phyloP scores from a whole-genome alignment of 1,284 basidiomycete species.

The Trichosporon asahii region DNA sequence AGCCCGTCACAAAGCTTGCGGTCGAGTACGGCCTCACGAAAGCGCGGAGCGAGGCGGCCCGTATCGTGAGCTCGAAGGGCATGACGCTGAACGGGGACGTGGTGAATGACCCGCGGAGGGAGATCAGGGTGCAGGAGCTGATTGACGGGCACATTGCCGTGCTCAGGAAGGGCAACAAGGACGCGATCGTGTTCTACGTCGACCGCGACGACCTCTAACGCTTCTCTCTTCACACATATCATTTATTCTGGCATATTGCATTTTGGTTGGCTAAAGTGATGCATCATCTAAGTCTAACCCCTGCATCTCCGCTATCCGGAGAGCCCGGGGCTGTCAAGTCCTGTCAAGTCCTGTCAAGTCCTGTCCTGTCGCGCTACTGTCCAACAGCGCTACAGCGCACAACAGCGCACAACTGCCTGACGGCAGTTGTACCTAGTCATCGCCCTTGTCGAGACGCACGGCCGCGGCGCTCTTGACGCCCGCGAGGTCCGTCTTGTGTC shows the following conservation, averaged over 20 bases:
- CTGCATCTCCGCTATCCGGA: not conserved
- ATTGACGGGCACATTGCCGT: constrained; percentile 65
- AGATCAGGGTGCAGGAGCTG: constrained; percentile 57
- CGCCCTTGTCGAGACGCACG: constrained; percentile 66
- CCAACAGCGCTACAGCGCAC: too few species aligned
- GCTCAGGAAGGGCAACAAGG: constrained; percentile 71
- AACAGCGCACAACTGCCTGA: not conserved
- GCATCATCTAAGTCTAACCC: constrained; percentile 7
- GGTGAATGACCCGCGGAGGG: constrained; percentile 45
- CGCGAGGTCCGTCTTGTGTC: constrained; percentile 92
- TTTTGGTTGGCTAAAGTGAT: not conserved
- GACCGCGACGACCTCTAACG: constrained; percentile 22
- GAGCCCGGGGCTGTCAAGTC: too few species aligned
- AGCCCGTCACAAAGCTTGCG: constrained; percentile 60
- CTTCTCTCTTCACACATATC: not conserved
- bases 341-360: too few species aligned
- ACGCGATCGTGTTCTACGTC: constrained; percentile 62
- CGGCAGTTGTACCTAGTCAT: constrained; percentile 33
- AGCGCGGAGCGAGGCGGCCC: constrained; percentile 55
- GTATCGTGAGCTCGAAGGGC: constrained; percentile 57
- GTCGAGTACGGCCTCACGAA: constrained; percentile 55
- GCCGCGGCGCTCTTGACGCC: constrained; percentile 83
- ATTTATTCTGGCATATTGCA: not conserved
- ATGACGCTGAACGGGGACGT: constrained; percentile 59
- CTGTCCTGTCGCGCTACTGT: too few species aligned